Percentiles rank a stretch among this genome's conserved stretches.
Evolutionary conservation across 2,329 filamentous ascomycete species (phyloP).

Genomic region (Paraphoma sp.): DNA sequence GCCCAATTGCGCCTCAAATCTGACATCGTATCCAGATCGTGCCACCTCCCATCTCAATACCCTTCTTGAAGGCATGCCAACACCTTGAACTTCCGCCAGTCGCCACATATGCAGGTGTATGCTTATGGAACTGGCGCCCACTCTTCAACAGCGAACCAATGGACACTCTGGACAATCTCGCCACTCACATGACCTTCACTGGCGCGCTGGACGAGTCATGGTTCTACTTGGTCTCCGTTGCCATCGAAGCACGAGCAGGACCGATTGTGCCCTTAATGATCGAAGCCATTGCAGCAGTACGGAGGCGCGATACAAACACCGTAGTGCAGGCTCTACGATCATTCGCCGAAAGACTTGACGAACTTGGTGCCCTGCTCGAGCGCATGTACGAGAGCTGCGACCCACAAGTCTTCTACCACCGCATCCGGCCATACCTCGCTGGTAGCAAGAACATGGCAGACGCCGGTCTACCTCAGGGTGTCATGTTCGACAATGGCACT

Average conservation of each 20-base stretch:
- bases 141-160: conserved; percentile 83
- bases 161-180: conserved; percentile 85
- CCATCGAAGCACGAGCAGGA: conserved; percentile 90
- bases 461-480: conserved; percentile 84
- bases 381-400: conserved; percentile 97
- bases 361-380: conserved; percentile 77
- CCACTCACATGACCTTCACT: conserved; percentile 88
- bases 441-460: conserved; percentile 98
- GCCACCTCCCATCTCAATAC: conserved; percentile 82
- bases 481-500: conserved; percentile 84
- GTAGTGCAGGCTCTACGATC: conserved; percentile 79
- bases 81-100: conserved; percentile 88
- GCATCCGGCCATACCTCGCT: conserved; percentile 93
- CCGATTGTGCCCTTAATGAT: conserved; percentile 90
- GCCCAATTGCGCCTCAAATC: conserved; percentile 6
- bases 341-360: conserved; percentile 88
- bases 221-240: conserved; percentile 96
- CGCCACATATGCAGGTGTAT: conserved; percentile 89
- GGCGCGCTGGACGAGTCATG: conserved; percentile 96
- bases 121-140: conserved; percentile 96
- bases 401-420: conserved; percentile 92
- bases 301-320: conserved; percentile 69
- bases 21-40: conserved; percentile 59
- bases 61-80: conserved; percentile 77
- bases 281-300: conserved; percentile 80